phyloP scores from a whole-genome alignment of 164 flowering plant species.

The Buxus sempervirens region DNA sequence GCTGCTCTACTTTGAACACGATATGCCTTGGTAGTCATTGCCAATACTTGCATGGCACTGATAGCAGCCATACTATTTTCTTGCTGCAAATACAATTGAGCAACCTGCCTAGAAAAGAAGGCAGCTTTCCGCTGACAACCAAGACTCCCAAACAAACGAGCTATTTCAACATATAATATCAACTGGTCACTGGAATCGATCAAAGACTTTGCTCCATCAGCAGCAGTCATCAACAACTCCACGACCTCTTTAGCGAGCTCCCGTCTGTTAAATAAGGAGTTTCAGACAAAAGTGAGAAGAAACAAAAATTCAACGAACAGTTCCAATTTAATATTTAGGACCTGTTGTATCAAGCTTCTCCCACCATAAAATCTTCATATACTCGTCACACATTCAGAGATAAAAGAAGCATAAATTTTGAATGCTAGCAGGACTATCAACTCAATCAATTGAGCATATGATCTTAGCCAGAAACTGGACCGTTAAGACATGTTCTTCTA shows the following conservation, averaged over 20 bases:
- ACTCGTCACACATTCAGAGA: too few species aligned
- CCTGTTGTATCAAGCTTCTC: too few species aligned
- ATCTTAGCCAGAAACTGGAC: too few species aligned
- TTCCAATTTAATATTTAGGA: too few species aligned
- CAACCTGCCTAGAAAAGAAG: constrained; percentile 96
- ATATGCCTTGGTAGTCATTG: constrained; percentile 91
- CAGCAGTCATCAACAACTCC: constrained; percentile 85
- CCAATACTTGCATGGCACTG: constrained; percentile 97
- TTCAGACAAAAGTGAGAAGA: background rate
- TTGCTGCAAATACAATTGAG: constrained; percentile 93
- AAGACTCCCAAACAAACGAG: constrained; percentile 89
- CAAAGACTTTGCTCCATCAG: constrained; percentile 96
- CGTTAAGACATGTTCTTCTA: too few species aligned
- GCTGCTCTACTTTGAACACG: constrained; percentile 94
- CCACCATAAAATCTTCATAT: too few species aligned
- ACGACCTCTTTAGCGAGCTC: constrained; percentile 88
- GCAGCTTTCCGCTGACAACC: constrained; percentile 98
- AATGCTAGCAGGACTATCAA: too few species aligned
- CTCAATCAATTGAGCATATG: too few species aligned
- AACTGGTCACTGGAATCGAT: constrained; percentile 94
- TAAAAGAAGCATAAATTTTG: too few species aligned
- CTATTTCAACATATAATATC: constrained; percentile 85
- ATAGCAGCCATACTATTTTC: constrained; percentile 83
- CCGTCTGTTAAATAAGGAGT: constrained; percentile 41
- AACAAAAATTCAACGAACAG: background rate